Percentiles rank a stretch among this genome's conserved stretches.
phyloP scores from a whole-genome alignment of 1,139 yeast species.

The Saccharomycopsis phalli region DNA sequence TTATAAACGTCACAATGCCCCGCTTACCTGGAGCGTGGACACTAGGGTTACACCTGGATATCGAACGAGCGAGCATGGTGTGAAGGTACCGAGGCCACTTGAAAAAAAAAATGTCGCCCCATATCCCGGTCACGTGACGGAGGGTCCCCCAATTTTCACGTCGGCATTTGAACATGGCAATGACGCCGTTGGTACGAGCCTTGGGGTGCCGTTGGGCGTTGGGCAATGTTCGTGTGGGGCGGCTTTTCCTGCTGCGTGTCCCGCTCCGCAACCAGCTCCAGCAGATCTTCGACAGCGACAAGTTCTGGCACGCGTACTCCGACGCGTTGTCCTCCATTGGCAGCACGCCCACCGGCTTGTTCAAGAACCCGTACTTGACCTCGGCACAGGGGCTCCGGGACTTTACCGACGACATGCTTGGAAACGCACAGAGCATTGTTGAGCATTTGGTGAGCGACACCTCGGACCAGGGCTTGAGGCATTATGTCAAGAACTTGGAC shows the following conservation, averaged over 20 bases:
- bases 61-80: no score
- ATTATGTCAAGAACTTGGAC: constrained; percentile 63
- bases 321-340: neutral
- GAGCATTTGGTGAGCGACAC: constrained; percentile 42
- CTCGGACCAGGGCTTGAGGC: constrained; percentile 37
- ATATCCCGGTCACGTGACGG: no score
- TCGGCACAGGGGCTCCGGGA: constrained; percentile 62
- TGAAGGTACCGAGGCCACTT: no score
- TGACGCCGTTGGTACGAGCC: no score
- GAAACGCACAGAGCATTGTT: constrained; percentile 55
- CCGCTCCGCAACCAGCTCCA: constrained; percentile 2
- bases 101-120: no score
- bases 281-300: constrained; percentile 17
- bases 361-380: constrained; percentile 58
- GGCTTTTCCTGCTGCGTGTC: no score
- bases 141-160: no score
- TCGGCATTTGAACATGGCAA: no score
- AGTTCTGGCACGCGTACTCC: constrained; percentile 13
- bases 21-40: no score
- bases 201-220: no score
- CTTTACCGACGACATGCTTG: constrained; percentile 58
- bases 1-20: constrained; percentile 37
- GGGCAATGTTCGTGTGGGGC: no score
- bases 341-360: constrained; percentile 49
- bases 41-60: no score